Evolutionary conservation across 768 basidiomycete genomes (phyloP).

Genomic region (Tricholoma furcatifolium): DNA sequence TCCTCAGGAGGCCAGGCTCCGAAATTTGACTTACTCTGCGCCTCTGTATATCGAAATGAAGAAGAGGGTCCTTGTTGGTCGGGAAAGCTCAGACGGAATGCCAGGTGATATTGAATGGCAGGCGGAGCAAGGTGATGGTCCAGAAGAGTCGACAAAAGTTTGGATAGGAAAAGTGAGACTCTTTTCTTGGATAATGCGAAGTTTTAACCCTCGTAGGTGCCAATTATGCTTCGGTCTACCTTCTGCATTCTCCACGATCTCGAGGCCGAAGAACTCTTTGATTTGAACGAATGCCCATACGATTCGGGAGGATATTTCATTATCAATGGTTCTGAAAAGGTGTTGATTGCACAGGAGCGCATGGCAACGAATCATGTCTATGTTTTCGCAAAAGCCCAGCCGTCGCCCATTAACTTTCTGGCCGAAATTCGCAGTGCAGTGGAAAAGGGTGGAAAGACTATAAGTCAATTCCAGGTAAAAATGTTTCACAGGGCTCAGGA

Average conservation of each 20-base stretch:
- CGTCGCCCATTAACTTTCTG: slow-evolving; percentile 92
- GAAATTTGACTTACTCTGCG: slow-evolving; percentile 95
- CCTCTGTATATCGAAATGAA: slow-evolving; percentile 95
- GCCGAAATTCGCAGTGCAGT: slow-evolving; percentile 97
- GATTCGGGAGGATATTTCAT: slow-evolving; percentile 99
- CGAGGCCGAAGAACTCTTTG: slow-evolving; percentile 78
- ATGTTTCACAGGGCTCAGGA: slow-evolving; percentile 92
- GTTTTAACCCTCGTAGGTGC: slow-evolving; percentile 57
- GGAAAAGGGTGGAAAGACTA: slow-evolving; percentile 97
- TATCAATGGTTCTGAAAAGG: slow-evolving; percentile 99
- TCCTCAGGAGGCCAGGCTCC: slow-evolving; percentile 92
- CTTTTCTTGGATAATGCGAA: not conserved
- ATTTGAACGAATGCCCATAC: slow-evolving; percentile 96
- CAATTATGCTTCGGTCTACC: slow-evolving; percentile 95
- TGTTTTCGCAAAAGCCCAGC: slow-evolving; percentile 97
- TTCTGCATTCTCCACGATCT: slow-evolving; percentile 90
- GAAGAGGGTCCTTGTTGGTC: slow-evolving; percentile 77
- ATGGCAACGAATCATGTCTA: slow-evolving; percentile 99
- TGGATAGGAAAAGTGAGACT: slow-evolving; percentile 87
- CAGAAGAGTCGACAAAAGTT: slow-evolving; percentile 75
- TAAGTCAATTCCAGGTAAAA: slow-evolving; percentile 97
- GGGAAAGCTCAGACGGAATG: slow-evolving; percentile 76
- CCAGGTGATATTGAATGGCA: slow-evolving; percentile 83
- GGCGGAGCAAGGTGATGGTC: slow-evolving; percentile 60
- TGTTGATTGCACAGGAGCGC: slow-evolving; percentile 98